Evolutionary conservation across 441 rosid genomes (phyloP), one percentile per base, ranked within the genome.

Genomic region (Melastoma candidum): DNA sequence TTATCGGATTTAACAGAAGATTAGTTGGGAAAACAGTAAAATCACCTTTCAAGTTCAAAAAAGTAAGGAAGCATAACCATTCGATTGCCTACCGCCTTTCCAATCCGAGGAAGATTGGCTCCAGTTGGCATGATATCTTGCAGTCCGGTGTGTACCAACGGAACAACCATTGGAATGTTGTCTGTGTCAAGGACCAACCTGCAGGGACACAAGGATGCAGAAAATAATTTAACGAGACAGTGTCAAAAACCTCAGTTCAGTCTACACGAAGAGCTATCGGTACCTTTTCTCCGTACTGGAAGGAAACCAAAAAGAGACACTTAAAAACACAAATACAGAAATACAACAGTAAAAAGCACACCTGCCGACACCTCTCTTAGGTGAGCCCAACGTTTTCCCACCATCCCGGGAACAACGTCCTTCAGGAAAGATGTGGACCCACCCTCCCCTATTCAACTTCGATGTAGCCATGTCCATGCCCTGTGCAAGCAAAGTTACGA

Each of bases 351-450:
- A 14, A 62, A 26, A 53, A 25, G 26, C 76, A 71, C 51, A 88
- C 98, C 97, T 88, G 54, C 97, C 98, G 47, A 88, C 85, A 44
- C 98, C 98, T 76, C 95, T 88, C 71, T 92, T 92, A 7, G 85
- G 59, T 57, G 95, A 71, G 26, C 90, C 79, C 64, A 88, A 56
- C 3, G 95, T 88, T 75, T 81, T 85, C 13, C 98, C 94, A 63
- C 97, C 98, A 71, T 88, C 97, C 47, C 92, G 74, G 43, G 97
- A 88, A 47, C 94, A 87, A 54, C 95, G 82, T 5, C 97, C 98
- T 74, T 92, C 98, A 6, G 98, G 98, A 61, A 92, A 92, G 53
- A 92, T 88, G 68, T 92, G 97, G 71, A 92, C 94, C 98, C 97
- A 92, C 3, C 94, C 94, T 47, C 98, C 98, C 61, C 51, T 71